phyloP scores from a whole-genome alignment of 192 early-diverging fungal species.

The Haplosporangium gracile region DNA sequence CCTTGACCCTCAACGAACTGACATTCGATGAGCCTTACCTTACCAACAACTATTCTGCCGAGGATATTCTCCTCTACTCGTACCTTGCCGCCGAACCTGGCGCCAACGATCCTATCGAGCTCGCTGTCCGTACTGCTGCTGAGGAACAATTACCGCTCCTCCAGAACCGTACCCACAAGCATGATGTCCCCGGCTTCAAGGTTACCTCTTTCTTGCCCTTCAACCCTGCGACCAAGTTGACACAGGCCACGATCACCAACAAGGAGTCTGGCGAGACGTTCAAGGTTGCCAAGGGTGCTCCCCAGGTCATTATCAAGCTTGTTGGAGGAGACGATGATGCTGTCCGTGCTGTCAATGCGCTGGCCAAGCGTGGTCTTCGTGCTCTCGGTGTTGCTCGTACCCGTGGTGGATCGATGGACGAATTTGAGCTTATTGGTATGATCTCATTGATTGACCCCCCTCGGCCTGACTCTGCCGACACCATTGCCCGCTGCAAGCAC shows the following conservation, averaged over 20 bases:
- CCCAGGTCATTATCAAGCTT: conserved; percentile 89
- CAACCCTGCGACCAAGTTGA: conserved; percentile 95
- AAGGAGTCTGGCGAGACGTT: conserved; percentile 84
- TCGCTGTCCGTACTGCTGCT: conserved; percentile 88
- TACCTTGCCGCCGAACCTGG: conserved; percentile 91
- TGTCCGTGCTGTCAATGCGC: conserved; percentile 81
- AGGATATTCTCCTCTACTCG: conserved; percentile 87
- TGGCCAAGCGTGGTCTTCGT: conserved; percentile 87
- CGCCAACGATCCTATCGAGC: conserved; percentile 93
- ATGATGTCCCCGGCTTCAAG: conserved; percentile 92
- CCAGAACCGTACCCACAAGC: conserved; percentile 59
- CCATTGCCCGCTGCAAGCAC: conserved; percentile 85
- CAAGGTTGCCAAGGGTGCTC: conserved; percentile 93
- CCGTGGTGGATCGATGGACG: conserved; percentile 69
- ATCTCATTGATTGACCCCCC: conserved; percentile 93
- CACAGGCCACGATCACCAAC: conserved; percentile 87
- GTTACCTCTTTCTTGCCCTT: conserved; percentile 93
- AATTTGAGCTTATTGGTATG: conserved; percentile 91
- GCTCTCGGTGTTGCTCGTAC: conserved; percentile 94
- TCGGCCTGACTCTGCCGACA: conserved; percentile 89
- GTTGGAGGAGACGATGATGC: conserved; percentile 88
- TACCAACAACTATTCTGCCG: conserved; percentile 70
- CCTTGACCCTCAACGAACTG: conserved; percentile 94
- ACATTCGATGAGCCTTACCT: conserved; percentile 93
- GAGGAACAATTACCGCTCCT: conserved; percentile 79